Base-by-base conservation (phyloP, 2,329 filamentous ascomycete species). In the Escovopsis sp. region DNA sequence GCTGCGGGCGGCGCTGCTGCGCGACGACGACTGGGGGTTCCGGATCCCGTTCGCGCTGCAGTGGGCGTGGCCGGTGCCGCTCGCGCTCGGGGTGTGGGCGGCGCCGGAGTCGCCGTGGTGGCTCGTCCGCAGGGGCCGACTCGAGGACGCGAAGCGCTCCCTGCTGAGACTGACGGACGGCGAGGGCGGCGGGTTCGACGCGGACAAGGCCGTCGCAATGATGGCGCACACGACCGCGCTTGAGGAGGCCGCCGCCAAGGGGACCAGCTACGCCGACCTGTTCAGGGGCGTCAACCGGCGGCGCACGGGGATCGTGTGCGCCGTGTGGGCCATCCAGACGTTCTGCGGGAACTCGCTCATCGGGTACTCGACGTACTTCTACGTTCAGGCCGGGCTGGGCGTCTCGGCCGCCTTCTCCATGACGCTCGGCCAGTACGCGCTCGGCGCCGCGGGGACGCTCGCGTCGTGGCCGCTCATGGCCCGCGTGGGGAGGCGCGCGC, bases 281-380 rank as follows among this genome's bases (percentile, higher is more conserved):
- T 73, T 74, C 57, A 61, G 59, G 35, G 65, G 66, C 4, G 50
- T 57, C 32, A 65, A 71, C 47, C 57, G 64, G 3, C 62, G 67
- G 7, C 57, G 68, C 8, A 69, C 66, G 1, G 65, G 68, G 41
- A 63, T 70, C 41, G 64, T 62, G 6, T 62, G 61, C 41, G 50
- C 68, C 54, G 67, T 58, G 1, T 69, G 61, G 55, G 57, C 62
- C 31, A 58, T 61, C 5, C 64, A 67, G 51, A 61, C 58, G 0
- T 48, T 65, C 0, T 65, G 60, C 42, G 65, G 65, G 10, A 43
- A 58, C 2, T 56, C 56, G 7, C 59, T 69, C 46, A 76, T 73
- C 57, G 74, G 74, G 46, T 78, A 76, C 56, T 76, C 74, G 15
- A 78, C 74, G 27, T 64, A 66, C 48, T 70, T 68, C 45, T 67